phyloP scores from a whole-genome alignment of 2,329 filamentous ascomycete genomes.

The Tolypocladium tundrense region DNA sequence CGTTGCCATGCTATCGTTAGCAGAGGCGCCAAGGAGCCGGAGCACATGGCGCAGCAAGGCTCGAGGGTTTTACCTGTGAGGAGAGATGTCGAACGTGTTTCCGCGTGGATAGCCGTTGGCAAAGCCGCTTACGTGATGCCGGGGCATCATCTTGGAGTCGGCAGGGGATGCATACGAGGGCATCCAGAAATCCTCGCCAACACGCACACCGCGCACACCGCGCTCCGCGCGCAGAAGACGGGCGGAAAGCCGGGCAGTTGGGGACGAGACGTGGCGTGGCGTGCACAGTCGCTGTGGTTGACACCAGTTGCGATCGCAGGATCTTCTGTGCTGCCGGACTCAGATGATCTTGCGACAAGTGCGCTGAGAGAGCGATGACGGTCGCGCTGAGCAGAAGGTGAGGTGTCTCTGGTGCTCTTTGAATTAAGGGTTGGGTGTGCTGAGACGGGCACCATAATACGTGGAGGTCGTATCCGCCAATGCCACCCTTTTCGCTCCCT shows the following conservation, averaged over 20 bases:
- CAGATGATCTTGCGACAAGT: background rate
- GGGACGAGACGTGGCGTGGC: background rate
- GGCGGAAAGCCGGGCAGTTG: background rate
- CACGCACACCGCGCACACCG: background rate
- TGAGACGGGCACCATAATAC: background rate
- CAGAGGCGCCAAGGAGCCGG: background rate
- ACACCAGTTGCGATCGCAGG: background rate
- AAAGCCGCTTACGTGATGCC: slow-evolving; percentile 66
- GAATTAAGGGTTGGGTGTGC: background rate
- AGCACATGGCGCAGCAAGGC: background rate
- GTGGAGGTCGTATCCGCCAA: background rate
- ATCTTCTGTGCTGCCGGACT: background rate
- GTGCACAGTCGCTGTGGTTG: background rate
- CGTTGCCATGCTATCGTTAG: background rate
- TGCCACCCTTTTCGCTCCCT: background rate
- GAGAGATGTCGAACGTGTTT: slow-evolving; percentile 77
- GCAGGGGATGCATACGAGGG: slow-evolving; percentile 16
- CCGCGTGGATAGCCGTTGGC: slow-evolving; percentile 74
- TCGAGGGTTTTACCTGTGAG: slow-evolving; percentile 59
- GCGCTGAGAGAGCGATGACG: background rate
- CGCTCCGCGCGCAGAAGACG: background rate
- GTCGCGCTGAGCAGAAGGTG: background rate
- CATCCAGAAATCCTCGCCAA: background rate
- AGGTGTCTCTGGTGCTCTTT: background rate
- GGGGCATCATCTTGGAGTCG: slow-evolving; percentile 65